phyloP scores from a whole-genome alignment of 768 basidiomycete species.

The Pleurotus pulmonarius region DNA sequence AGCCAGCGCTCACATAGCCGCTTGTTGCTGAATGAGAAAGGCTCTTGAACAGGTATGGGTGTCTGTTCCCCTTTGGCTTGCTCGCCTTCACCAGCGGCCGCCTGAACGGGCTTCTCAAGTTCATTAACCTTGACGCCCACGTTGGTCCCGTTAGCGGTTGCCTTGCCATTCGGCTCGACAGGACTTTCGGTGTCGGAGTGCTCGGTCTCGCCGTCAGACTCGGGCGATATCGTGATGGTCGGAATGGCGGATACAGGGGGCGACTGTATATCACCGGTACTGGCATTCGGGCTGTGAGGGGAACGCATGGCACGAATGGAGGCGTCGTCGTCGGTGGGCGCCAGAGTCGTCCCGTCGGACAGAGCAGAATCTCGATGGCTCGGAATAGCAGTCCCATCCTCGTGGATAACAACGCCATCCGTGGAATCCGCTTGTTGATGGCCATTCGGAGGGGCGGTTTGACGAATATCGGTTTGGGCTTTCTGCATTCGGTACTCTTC shows the following conservation, averaged over 20 bases:
- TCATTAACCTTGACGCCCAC: slow-evolving; percentile 26
- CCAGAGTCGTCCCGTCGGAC: slow-evolving; percentile 22
- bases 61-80: slow-evolving; percentile 33
- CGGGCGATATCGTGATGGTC: slow-evolving; percentile 16
- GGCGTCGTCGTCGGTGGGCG: slow-evolving; percentile 31
- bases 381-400: slow-evolving; percentile 52
- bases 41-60: slow-evolving; percentile 40
- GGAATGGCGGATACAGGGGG: slow-evolving; percentile 9
- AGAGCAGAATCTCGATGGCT: slow-evolving; percentile 16
- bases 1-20: slow-evolving; percentile 96
- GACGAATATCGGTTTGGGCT: slow-evolving; percentile 61
- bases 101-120: slow-evolving; percentile 47
- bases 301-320: slow-evolving; percentile 62
- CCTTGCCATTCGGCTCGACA: slow-evolving; percentile 16
- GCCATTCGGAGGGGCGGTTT: slow-evolving; percentile 18
- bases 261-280: slow-evolving; percentile 22
- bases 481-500: slow-evolving; percentile 99
- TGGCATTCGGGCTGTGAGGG: slow-evolving; percentile 24
- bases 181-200: slow-evolving; percentile 19
- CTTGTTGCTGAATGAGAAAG: slow-evolving; percentile 94
- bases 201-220: slow-evolving; percentile 34
- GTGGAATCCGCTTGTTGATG: slow-evolving; percentile 27
- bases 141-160: slow-evolving; percentile 27
- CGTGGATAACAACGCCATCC: slow-evolving; percentile 48
- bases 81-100: slow-evolving; percentile 43